Evolutionary conservation across 116 monocot genomes (phyloP).

Genomic region (Phalaenopsis hybrid): DNA sequence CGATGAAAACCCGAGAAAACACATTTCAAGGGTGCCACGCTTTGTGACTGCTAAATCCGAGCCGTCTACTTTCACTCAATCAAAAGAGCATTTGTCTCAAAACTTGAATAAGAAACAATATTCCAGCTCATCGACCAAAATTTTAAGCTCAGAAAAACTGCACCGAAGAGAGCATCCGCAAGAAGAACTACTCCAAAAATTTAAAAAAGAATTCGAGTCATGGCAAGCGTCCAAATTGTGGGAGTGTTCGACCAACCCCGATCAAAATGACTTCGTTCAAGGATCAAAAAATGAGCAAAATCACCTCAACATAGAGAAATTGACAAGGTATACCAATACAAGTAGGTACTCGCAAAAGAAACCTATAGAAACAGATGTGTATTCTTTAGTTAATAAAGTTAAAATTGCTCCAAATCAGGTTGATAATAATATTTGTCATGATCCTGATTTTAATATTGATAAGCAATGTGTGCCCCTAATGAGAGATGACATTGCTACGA

Average conservation of each 20-base stretch:
- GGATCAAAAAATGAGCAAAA: conserved; percentile 15
- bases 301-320: conserved; percentile 34
- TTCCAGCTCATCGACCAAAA: conserved; percentile 8
- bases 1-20: conserved; percentile 19
- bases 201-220: conserved; percentile 84
- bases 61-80: conserved; percentile 12
- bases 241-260: conserved; percentile 30
- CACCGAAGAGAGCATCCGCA: conserved; percentile 64
- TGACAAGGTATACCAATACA: conserved; percentile 10
- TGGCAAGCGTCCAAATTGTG: conserved; percentile 58
- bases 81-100: conserved; percentile 16
- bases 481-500: conserved; percentile 6
- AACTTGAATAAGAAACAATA: conserved; percentile 16
- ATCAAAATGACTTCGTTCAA: background rate
- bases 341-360: conserved; percentile 14
- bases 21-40: conserved; percentile 9
- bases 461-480: background rate
- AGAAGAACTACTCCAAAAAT: conserved; percentile 76
- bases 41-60: conserved; percentile 3
- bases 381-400: conserved; percentile 14
- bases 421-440: background rate
- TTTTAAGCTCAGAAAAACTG: conserved; percentile 21
- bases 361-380: conserved; percentile 7
- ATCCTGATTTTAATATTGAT: background rate
- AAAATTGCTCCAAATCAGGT: conserved; percentile 1